Evolutionary conservation across 768 basidiomycete species (phyloP).

Genomic region (Butyriboletus loyo): DNA sequence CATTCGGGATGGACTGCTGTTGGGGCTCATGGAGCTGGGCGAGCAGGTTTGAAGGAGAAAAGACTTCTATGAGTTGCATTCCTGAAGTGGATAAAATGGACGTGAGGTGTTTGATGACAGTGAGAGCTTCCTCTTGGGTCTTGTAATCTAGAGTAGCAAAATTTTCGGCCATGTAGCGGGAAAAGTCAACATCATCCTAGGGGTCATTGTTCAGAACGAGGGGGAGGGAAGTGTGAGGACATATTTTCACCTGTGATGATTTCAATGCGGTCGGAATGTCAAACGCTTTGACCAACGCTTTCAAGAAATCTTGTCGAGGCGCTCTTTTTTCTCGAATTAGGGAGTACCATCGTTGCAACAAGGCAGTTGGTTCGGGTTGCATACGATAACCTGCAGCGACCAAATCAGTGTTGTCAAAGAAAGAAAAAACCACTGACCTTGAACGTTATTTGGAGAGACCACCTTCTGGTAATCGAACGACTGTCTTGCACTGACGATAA

Average conservation of each 20-base stretch:
- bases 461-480: constrained; percentile 84
- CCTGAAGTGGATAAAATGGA: constrained; percentile 73
- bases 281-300: constrained; percentile 77
- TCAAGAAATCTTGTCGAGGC: constrained; percentile 83
- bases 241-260: constrained; percentile 51
- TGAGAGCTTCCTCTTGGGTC: constrained; percentile 88
- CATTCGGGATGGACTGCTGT: constrained; percentile 2
- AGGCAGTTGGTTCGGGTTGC: constrained; percentile 62
- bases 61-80: constrained; percentile 72
- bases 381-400: constrained; percentile 56
- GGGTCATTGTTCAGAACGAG: background rate
- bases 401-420: background rate
- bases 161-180: constrained; percentile 93
- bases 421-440: constrained; percentile 41
- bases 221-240: too few species aligned
- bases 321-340: constrained; percentile 89
- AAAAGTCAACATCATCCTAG: constrained; percentile 81
- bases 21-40: constrained; percentile 49
- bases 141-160: constrained; percentile 92
- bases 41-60: constrained; percentile 70
- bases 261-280: constrained; percentile 61
- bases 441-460: constrained; percentile 43
- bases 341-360: constrained; percentile 88
- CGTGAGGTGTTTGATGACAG: constrained; percentile 79
- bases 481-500: constrained; percentile 71